Evolutionary conservation across 139 green algal species (phyloP).

Genomic region (Chlamydomonas sphaeroides): DNA sequence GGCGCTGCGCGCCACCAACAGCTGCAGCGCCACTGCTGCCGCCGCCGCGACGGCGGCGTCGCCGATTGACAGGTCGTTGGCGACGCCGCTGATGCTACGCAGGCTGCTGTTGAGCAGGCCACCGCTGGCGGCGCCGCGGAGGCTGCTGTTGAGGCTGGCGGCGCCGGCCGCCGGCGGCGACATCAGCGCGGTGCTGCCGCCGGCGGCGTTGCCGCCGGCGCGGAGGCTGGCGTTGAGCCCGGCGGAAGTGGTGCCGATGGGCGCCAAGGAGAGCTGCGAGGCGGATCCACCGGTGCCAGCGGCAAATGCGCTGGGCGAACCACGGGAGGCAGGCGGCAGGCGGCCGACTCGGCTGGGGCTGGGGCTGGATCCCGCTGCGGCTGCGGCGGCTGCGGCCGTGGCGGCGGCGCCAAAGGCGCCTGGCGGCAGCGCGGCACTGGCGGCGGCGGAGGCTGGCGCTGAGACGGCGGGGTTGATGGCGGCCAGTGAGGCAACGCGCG

Average conservation of each 20-base stretch:
- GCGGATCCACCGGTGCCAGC: too few species aligned
- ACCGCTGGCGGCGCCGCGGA: background rate
- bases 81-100: background rate
- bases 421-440: background rate
- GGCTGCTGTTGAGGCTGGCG: background rate
- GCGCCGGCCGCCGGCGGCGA: background rate
- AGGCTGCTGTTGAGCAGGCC: slow-evolving; percentile 9
- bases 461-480: background rate
- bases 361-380: too few species aligned
- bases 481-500: slow-evolving; percentile 5
- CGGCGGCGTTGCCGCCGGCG: background rate
- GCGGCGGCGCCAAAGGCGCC: background rate
- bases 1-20: background rate
- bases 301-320: too few species aligned
- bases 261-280: background rate
- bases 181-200: background rate
- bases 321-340: too few species aligned
- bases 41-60: slow-evolving; percentile 12
- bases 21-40: slow-evolving; percentile 23
- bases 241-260: background rate
- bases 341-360: too few species aligned
- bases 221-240: slow-evolving; percentile 17
- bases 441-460: background rate
- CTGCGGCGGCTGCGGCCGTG: too few species aligned
- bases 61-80: background rate